Evolutionary conservation across 2,329 filamentous ascomycete genomes (phyloP).

Genomic region (Claviceps paspali): DNA sequence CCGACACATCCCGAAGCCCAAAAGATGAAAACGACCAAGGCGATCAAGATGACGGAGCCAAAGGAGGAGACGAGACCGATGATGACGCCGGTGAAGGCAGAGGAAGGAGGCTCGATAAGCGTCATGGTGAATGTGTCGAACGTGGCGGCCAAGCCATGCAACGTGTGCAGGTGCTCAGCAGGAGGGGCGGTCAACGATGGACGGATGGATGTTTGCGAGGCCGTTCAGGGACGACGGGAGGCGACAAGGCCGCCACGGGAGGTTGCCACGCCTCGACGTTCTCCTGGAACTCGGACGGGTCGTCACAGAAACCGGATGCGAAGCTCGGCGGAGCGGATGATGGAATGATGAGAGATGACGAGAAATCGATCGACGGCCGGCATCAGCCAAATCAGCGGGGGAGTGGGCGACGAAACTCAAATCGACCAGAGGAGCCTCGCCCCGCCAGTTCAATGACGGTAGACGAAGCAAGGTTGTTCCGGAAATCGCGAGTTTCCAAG

Average conservation of each 20-base stretch:
- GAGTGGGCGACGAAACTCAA: no score
- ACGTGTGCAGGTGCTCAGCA: not conserved
- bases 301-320: no score
- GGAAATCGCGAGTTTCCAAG: no score
- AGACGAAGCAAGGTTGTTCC: no score
- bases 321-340: no score
- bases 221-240: slow-evolving; percentile 2
- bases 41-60: slow-evolving; percentile 75
- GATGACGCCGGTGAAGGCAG: slow-evolving; percentile 59
- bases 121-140: slow-evolving; percentile 8
- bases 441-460: no score
- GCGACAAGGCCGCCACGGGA: slow-evolving; percentile 1
- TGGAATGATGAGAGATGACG: not conserved
- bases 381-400: no score
- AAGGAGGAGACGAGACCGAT: slow-evolving; percentile 93
- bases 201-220: not conserved
- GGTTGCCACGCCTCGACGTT: not conserved
- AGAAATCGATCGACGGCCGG: not conserved
- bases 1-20: slow-evolving; percentile 55
- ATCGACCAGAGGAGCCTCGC: no score
- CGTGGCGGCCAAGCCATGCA: slow-evolving; percentile 1
- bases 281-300: not conserved
- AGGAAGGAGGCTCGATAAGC: slow-evolving; percentile 22
- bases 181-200: no score
- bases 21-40: slow-evolving; percentile 82